Evolutionary conservation across 116 monocot genomes (phyloP), one percentile per base, ranked within the genome.

Genomic region (Papilionanthe hybrid): DNA sequence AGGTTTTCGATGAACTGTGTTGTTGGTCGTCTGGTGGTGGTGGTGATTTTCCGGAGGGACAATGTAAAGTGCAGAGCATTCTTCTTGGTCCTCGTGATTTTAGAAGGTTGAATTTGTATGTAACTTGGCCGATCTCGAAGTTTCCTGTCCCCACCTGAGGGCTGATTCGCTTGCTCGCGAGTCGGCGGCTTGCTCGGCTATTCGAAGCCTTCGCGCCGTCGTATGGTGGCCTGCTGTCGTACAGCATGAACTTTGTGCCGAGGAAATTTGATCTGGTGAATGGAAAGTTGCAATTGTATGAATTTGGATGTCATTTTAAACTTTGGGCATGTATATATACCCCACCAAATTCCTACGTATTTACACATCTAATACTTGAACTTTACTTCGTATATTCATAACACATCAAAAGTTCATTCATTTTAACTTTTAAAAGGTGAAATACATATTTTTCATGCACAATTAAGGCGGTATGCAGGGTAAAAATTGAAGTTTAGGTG

Each of bases 31-130:
- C 78, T 53, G 45, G 45, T 17, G 53, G 15, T 53, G 53, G 0
- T 15, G 69, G 27, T 13, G 15, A 23, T 55, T 60, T 72, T 79
- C 57, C 76, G 15, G 25, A 53, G 5, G 83, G 89, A 76, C 80
- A 81, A 29, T 83, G 79, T 19, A 94, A 25, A 13, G 81, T 72
- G 85, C 92, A 91, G 4, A 77, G 63, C 92, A 94, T 94, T 55
- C 94, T 85, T 84, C 94, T 89, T 1, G 94, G 97, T 5, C 91
- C 92, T 80, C 91, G 82, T 5, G 94, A 94, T 58, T 87, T 94
- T 5, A 92, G 86, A n/a, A 97, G 76, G 83, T 94, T 96, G 81
- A 92, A 89, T 79, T 97, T 97, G 87, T 97, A 94, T 0, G 85
- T 81, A 30, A 96, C 86, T 27, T 89, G 92, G 1, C 94, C 97